Conservation (phyloP, 441 rosid species). For the Euphorbia corollata region DNA sequence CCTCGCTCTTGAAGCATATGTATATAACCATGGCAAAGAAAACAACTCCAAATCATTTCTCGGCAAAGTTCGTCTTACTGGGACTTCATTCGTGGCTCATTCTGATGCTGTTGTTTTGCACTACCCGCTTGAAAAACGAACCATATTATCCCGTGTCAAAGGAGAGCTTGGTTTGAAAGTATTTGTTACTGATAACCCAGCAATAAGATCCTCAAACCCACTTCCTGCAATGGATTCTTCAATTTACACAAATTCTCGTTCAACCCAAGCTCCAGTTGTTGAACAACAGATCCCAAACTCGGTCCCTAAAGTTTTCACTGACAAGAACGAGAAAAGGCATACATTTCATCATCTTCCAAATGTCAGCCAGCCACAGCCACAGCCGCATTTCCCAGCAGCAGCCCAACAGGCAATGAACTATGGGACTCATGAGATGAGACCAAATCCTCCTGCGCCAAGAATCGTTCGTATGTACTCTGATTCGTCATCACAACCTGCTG, state of each 20-base stretch:
- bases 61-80: conserved; percentile 66
- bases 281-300: conserved; percentile 17
- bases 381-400: conserved; percentile 19
- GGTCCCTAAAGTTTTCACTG: conserved; percentile 21
- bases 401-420: conserved; percentile 31
- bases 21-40: conserved; percentile 40
- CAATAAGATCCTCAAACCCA: conserved; percentile 43
- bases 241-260: conserved; percentile 24
- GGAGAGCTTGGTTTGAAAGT: conserved; percentile 84
- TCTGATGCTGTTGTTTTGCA: conserved; percentile 73
- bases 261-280: conserved; percentile 23
- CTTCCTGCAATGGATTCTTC: conserved; percentile 48
- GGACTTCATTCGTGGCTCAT: conserved; percentile 65
- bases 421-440: conserved; percentile 43
- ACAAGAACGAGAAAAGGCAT: conserved; percentile 37
- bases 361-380: conserved; percentile 20
- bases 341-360: conserved; percentile 52
- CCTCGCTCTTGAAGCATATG: conserved; percentile 56
- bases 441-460: conserved; percentile 44
- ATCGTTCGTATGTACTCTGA: conserved; percentile 38
- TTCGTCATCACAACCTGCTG: conserved; percentile 44
- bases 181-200: conserved; percentile 57
- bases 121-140: conserved; percentile 71
- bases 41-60: conserved; percentile 46
- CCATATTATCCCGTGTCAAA: conserved; percentile 48